phyloP scores from a whole-genome alignment of 75 land plant species.

The Sequoia sempervirens region DNA sequence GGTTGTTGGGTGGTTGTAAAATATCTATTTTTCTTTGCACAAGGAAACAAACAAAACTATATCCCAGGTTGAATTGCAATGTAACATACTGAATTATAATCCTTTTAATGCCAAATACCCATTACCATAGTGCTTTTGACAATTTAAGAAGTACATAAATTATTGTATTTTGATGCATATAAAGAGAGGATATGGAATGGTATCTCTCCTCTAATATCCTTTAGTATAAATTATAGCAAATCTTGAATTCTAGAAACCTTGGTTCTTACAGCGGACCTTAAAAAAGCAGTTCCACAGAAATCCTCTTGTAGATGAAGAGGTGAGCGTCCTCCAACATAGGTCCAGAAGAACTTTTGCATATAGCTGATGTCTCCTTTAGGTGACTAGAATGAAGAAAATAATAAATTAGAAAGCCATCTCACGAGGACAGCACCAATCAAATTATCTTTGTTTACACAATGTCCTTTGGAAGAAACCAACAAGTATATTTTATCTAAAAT shows the following conservation, averaged over 20 bases:
- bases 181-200: neutral
- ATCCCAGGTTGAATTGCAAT: neutral
- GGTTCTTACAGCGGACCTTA: constrained; percentile 44
- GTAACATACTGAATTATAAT: neutral
- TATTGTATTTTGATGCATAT: neutral
- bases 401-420: constrained; percentile 4
- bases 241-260: neutral
- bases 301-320: constrained; percentile 89
- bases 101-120: neutral
- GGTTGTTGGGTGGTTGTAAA: neutral
- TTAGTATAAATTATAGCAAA: neutral
- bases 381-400: constrained; percentile 36
- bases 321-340: constrained; percentile 75
- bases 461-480: neutral
- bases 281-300: constrained; percentile 87
- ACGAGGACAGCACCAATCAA: neutral
- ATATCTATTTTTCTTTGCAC: neutral
- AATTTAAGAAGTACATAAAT: neutral
- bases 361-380: constrained; percentile 94
- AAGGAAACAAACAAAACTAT: neutral
- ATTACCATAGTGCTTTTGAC: neutral
- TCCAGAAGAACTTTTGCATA: constrained; percentile 78
- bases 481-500: neutral
- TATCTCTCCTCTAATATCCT: constrained; percentile 6
- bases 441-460: neutral